Evolutionary conservation across 2,329 filamentous ascomycete species (phyloP).

Genomic region (Fragosphaeria purpurea): DNA sequence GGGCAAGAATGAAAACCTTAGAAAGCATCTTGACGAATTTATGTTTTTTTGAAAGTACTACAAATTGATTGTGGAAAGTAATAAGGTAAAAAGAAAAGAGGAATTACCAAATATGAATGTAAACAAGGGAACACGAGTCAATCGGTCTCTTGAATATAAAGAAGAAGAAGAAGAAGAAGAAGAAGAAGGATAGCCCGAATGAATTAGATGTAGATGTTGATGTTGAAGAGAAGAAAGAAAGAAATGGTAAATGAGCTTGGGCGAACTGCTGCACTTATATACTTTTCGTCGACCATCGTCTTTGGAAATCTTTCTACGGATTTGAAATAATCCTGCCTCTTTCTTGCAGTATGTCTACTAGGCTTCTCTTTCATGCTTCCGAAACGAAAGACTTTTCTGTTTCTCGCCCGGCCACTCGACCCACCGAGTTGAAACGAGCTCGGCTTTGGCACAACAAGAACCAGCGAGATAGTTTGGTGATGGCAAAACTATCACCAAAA

Average conservation of each 20-base stretch:
- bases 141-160: background rate
- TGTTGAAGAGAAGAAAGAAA: background rate
- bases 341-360: too few relatives aligned
- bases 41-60: background rate
- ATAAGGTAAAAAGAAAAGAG: background rate
- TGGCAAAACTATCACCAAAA: too few relatives aligned
- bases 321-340: too few relatives aligned
- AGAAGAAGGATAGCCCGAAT: background rate
- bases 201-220: background rate
- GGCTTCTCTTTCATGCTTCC: too few relatives aligned
- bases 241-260: background rate
- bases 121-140: background rate
- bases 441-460: too few relatives aligned
- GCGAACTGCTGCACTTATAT: too few relatives aligned
- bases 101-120: background rate
- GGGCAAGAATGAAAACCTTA: conserved; percentile 18
- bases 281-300: too few relatives aligned
- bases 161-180: conserved; percentile 11
- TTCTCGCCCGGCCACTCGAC: too few relatives aligned
- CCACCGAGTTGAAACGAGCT: too few relatives aligned
- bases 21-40: conserved; percentile 16
- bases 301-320: too few relatives aligned
- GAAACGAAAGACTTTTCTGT: too few relatives aligned
- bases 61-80: background rate
- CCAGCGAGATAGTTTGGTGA: too few relatives aligned